Percentiles rank a stretch among this genome's conserved stretches.
These are phyloP conservation scores for Stagonosporopsis tanaceti DNA, from an alignment of 2,329 filamentous ascomycete species.

Conservation along the genomic window DNA sequence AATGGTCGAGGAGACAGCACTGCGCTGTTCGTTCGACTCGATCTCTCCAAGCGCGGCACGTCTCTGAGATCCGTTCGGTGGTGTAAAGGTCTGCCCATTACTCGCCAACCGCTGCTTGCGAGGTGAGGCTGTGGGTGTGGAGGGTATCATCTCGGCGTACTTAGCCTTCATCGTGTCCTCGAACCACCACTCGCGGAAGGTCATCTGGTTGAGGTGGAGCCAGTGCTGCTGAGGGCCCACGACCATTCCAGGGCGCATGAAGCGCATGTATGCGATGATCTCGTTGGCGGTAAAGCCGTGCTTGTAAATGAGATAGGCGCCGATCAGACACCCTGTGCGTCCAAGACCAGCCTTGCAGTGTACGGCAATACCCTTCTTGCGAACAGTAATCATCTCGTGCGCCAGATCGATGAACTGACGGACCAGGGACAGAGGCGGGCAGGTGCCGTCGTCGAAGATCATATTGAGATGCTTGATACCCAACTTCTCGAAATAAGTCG, in stretches of 20 bases:
- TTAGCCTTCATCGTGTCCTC: slow-evolving; percentile 83
- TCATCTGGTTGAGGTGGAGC: slow-evolving; percentile 95
- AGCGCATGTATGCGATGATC: slow-evolving; percentile 97
- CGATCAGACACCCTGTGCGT: slow-evolving; percentile 93
- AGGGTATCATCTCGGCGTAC: slow-evolving; percentile 68
- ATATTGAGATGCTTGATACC: slow-evolving; percentile 97
- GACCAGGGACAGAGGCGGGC: slow-evolving; percentile 86
- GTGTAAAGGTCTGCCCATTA: slow-evolving; percentile 78
- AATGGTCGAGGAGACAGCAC: slow-evolving; percentile 56
- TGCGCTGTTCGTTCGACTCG: slow-evolving; percentile 74
- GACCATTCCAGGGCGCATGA: slow-evolving; percentile 99
- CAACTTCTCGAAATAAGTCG: slow-evolving; percentile 94
- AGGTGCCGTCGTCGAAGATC: slow-evolving; percentile 99
- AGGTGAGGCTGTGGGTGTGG: slow-evolving; percentile 65
- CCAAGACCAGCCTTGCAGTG: slow-evolving; percentile 98
- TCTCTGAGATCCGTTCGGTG: slow-evolving; percentile 78
- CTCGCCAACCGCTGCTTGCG: slow-evolving; percentile 62
- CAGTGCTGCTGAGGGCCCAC: slow-evolving; percentile 98
- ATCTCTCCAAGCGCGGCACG: slow-evolving; percentile 93
- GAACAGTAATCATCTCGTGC: slow-evolving; percentile 90
- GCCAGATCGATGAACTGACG: slow-evolving; percentile 94
- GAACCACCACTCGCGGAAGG: slow-evolving; percentile 98
- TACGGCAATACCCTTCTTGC: slow-evolving; percentile 92
- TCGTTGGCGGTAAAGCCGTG: slow-evolving; percentile 98
- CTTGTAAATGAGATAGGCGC: slow-evolving; percentile 96